phyloP scores from a whole-genome alignment of 2,329 filamentous ascomycete genomes.

The Fusarium sp. region DNA sequence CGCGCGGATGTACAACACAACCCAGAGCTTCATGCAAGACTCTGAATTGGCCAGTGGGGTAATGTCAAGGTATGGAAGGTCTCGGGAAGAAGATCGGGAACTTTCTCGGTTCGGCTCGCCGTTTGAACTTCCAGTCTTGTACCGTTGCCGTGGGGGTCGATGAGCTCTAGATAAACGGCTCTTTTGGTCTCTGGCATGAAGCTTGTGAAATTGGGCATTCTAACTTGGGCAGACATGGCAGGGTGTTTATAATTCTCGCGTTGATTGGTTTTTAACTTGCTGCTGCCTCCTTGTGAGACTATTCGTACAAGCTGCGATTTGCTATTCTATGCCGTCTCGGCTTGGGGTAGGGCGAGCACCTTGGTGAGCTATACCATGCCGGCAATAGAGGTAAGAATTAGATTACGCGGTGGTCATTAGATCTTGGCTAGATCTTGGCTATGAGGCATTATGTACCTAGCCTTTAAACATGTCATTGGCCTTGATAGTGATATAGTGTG shows the following conservation, averaged over 20 bases:
- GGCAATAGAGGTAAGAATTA: background rate
- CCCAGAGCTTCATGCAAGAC: background rate
- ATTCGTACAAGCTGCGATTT: background rate
- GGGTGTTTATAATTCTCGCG: background rate
- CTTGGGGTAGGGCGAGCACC: background rate
- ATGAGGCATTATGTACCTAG: no score
- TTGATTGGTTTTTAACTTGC: background rate
- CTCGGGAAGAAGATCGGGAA: background rate
- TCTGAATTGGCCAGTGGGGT: background rate
- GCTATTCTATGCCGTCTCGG: background rate
- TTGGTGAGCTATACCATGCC: background rate
- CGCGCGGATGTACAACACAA: background rate
- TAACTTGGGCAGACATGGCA: background rate
- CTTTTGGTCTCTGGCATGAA: background rate
- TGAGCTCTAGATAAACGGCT: background rate
- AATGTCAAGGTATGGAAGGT: background rate
- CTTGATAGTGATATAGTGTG: no score
- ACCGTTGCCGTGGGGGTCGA: background rate
- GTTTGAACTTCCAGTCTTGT: background rate
- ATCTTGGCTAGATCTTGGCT: background rate
- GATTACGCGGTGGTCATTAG: background rate
- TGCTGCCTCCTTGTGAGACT: background rate
- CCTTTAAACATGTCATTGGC: no score
- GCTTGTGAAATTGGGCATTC: background rate
- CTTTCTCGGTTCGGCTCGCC: slow-evolving; percentile 3